Base-by-base conservation (phyloP, 208 protist genomes). In the Tritrichomonas musculus region DNA sequence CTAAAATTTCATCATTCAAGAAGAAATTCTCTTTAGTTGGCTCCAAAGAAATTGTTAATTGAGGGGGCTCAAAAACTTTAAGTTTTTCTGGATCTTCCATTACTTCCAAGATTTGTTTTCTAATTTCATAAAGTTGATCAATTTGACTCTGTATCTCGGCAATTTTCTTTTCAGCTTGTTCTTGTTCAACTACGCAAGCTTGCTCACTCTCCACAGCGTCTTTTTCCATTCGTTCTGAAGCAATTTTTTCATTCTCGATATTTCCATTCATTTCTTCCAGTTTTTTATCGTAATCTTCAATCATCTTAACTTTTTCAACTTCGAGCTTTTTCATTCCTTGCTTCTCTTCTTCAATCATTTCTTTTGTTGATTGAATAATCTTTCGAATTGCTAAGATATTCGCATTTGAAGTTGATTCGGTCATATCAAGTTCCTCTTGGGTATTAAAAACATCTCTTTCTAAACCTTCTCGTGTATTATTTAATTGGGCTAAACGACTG, bases 401-500 rank as follows among this genome's bases (percentile, higher is more conserved):
- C 41, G 44, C 14, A 20, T 60, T 47, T 11, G 77, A 57, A 2
- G 25, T 57, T 11, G 33, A 20, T 17, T 53, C 44, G n/a, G 47
- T 88, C 41, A 33, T 57, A 17, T 44, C 77, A 53, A 88, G 33
- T 36, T 88, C 77, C 33, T 44, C 77, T 39, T 88, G 47, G 8
- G 47, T 88, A 39, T 88, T 47, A 60, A 88, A 39, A 20, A 88
- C 77, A 39, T 88, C 77, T 55, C 41, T 55, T 88, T 88, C 77
- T 13, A 88, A 27, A 39, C n/a, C 27, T 9, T 47, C 47, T 60
- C 77, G 44, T 39, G 41, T 88, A 20, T 41, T 47, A 17, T 88
- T 57, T 30, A 88, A 88, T 17, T 30, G 33, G 9, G 53, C 41
- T n/a, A 88, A n/a, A 20, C 47, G 5, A 2, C 14, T 53, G 33